A percentile compares a stretch with the other conserved stretches of the same genome.
phyloP scores from a whole-genome alignment of 148 eudicot species.

The Diospyros lotus region DNA sequence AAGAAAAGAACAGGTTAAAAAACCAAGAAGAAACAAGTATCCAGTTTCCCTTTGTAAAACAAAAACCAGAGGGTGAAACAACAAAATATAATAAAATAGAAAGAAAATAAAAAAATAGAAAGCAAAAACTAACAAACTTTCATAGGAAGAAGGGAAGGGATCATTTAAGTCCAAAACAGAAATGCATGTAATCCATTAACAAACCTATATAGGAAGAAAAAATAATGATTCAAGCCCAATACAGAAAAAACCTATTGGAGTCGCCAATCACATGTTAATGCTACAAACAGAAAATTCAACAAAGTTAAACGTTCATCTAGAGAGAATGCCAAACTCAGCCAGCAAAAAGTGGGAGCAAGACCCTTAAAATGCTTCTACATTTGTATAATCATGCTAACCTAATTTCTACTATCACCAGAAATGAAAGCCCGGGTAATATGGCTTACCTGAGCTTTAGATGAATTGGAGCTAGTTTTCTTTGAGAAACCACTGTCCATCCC shows the following conservation, averaged over 20 bases:
- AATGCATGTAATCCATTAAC: no score
- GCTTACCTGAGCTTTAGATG: constrained; percentile 76
- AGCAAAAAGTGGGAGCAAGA: background rate
- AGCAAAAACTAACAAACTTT: background rate
- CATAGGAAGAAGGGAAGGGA: no score
- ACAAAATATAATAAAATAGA: background rate
- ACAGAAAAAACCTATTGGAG: background rate
- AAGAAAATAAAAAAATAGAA: background rate
- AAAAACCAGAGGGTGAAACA: background rate
- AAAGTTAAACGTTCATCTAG: background rate
- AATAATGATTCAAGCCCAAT: constrained; percentile 5
- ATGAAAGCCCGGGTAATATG: background rate
- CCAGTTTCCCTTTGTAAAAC: background rate
- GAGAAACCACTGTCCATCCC: constrained; percentile 89
- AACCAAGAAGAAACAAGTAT: background rate
- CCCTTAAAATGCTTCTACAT: background rate
- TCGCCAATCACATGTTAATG: background rate
- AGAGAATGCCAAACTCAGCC: background rate
- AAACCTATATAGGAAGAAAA: background rate
- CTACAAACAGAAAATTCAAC: background rate
- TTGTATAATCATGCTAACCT: background rate
- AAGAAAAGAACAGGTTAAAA: background rate
- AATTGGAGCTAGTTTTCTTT: constrained; percentile 56
- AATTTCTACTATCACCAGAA: background rate
- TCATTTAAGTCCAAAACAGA: no score